phyloP scores from a whole-genome alignment of 2,329 filamentous ascomycete genomes.

The Cordyceps javanica region DNA sequence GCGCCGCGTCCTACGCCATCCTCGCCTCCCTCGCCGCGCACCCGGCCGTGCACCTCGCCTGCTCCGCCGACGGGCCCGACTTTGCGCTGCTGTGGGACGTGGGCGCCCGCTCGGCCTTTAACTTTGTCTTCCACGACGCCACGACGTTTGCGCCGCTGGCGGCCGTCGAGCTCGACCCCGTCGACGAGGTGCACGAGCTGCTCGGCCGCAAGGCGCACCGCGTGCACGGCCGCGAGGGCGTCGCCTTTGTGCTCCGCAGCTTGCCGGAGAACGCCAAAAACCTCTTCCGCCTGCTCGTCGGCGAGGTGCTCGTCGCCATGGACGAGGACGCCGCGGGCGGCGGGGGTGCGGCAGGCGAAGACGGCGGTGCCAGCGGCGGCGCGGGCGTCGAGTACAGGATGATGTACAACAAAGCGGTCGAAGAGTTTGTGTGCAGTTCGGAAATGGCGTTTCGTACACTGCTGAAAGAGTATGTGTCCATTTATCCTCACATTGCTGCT shows the following conservation, averaged over 20 bases:
- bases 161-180: slow-evolving; percentile 65
- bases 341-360: slow-evolving; percentile 42
- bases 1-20: slow-evolving; percentile 48
- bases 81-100: slow-evolving; percentile 89
- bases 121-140: slow-evolving; percentile 87
- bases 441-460: slow-evolving; percentile 94
- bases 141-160: slow-evolving; percentile 75
- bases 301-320: slow-evolving; percentile 70
- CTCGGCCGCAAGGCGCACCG: slow-evolving; percentile 74
- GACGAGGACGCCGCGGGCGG: slow-evolving; percentile 49
- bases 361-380: too few species aligned
- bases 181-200: slow-evolving; percentile 84
- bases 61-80: slow-evolving; percentile 81
- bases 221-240: slow-evolving; percentile 83
- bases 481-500: background rate
- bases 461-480: slow-evolving; percentile 69
- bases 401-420: slow-evolving; percentile 89
- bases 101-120: slow-evolving; percentile 72
- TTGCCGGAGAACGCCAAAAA: slow-evolving; percentile 88
- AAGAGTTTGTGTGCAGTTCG: slow-evolving; percentile 94
- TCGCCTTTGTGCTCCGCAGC: slow-evolving; percentile 83
- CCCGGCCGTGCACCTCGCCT: slow-evolving; percentile 64
- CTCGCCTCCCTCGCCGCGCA: slow-evolving; percentile 73
- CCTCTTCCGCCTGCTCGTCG: slow-evolving; percentile 77
- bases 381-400: slow-evolving; percentile 84